Conservation (phyloP, 2,329 filamentous ascomycete genomes). For the Exophiala lecanii-corni region DNA sequence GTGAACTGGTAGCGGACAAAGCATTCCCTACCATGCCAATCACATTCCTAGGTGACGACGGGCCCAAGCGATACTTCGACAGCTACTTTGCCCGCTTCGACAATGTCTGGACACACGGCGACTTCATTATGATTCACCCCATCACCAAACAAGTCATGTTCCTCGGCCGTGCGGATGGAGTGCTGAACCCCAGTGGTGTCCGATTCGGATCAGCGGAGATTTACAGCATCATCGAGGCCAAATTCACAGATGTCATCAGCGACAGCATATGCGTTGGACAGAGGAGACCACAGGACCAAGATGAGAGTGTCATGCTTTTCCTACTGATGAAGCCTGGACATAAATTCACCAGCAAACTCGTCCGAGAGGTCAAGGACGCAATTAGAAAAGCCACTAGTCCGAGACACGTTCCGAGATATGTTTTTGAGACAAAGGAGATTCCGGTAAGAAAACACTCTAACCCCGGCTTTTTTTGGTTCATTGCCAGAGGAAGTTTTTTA, state of each 20-base stretch:
- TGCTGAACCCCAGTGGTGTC: slow-evolving; percentile 75
- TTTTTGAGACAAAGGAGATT: slow-evolving; percentile 77
- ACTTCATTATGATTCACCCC: slow-evolving; percentile 70
- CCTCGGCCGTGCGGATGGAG: slow-evolving; percentile 55
- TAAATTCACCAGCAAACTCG: slow-evolving; percentile 52
- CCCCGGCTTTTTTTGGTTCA: slow-evolving; percentile 3
- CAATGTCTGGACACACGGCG: slow-evolving; percentile 75
- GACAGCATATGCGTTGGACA: slow-evolving; percentile 81
- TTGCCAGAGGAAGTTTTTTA: too few species aligned
- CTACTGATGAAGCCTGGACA: slow-evolving; percentile 56
- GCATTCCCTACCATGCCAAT: slow-evolving; percentile 74
- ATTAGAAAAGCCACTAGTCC: slow-evolving; percentile 65
- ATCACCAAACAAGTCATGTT: slow-evolving; percentile 61
- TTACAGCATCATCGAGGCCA: slow-evolving; percentile 71
- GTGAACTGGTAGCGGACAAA: slow-evolving; percentile 67
- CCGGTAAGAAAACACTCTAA: slow-evolving; percentile 48
- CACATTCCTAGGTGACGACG: slow-evolving; percentile 54
- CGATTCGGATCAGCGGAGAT: slow-evolving; percentile 93
- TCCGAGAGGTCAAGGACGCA: slow-evolving; percentile 56
- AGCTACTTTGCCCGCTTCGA: slow-evolving; percentile 30
- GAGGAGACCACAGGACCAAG: slow-evolving; percentile 55
- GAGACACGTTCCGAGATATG: slow-evolving; percentile 70
- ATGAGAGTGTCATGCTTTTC: slow-evolving; percentile 58
- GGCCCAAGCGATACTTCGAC: slow-evolving; percentile 51
- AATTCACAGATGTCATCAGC: slow-evolving; percentile 58